Evolutionary conservation across 495 filamentous ascomycete genomes (phyloP).

Genomic region (Aspergillus baeticus): DNA sequence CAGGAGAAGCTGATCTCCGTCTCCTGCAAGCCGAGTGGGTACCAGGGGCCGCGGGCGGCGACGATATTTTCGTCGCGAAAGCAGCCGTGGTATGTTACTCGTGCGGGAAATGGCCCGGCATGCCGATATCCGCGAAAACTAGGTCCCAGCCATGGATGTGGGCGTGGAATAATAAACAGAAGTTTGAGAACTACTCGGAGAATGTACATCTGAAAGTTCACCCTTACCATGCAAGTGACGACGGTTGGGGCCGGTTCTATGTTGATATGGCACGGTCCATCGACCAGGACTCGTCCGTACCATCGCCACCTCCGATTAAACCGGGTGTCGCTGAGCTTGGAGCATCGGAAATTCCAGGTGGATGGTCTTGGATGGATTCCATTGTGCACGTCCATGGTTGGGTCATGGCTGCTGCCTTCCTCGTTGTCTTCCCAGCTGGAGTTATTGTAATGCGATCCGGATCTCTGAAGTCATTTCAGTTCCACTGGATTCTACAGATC

Average conservation of each 20-base stretch:
- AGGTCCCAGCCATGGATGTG: slow-evolving; percentile 12
- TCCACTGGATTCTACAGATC: slow-evolving; percentile 13
- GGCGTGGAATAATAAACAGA: slow-evolving; percentile 12
- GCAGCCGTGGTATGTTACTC: slow-evolving; percentile 8
- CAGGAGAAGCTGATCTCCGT: slow-evolving; percentile 3
- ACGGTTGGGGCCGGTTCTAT: background rate
- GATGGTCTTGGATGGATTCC: slow-evolving; percentile 1
- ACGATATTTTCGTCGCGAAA: background rate
- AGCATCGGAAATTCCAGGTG: slow-evolving; percentile 1
- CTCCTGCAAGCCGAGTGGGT: slow-evolving; percentile 2
- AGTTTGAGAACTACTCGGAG: background rate
- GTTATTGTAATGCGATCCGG: slow-evolving; percentile 9
- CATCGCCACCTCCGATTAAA: background rate
- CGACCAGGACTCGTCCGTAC: background rate
- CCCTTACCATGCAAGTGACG: background rate
- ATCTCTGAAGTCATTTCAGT: slow-evolving; percentile 6
- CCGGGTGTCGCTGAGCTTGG: background rate
- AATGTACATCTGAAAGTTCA: background rate
- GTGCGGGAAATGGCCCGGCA: slow-evolving; percentile 1
- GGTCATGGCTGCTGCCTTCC: slow-evolving; percentile 8
- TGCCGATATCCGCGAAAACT: background rate
- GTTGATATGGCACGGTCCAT: background rate
- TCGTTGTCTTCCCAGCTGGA: slow-evolving; percentile 5
- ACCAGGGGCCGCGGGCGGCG: background rate
- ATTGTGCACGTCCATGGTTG: slow-evolving; percentile 6